Evolutionary conservation across 345 rosid genomes (phyloP), one percentile per base, ranked within the genome.

Genomic region (Capsella bursapastoris): DNA sequence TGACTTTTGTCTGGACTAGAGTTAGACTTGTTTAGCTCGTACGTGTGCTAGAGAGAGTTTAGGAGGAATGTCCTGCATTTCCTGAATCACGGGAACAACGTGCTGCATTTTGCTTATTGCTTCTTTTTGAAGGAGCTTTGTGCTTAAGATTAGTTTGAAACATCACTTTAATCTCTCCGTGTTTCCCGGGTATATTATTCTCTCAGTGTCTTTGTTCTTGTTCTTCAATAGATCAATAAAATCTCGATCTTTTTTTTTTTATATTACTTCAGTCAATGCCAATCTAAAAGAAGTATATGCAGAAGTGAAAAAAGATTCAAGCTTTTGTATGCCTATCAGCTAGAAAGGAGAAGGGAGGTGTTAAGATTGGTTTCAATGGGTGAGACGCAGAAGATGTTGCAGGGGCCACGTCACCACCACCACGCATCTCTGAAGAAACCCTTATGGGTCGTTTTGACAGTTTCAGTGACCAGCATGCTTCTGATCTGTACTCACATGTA

Each of bases 391-490:
- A 76, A 76, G 76, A 78, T 81, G 78, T 74, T 89, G 57, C 82
- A 85, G 9, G 90, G 88, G 29, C 53, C 72, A 80, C 98, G 98
- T 71, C 86, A 86, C 43, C 88, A 86, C 43, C 88, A 86, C 37
- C 88, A 86, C 50, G 73, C 87, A 71, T 87, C 86, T 53, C 59
- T 83, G 74, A 92, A 78, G 94, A 88, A 91, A 84, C 97, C 98
- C 5, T 69, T 87, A 43, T 92, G 97, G 99, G 84, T 90, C 38
- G 87, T 92, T 70, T 81, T 84, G 55, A 75, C 90, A 72, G 86
- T 95, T 75, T 90, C 91, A 16, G 71, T 95, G 72, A 88, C 90
- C 79, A 86, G 90, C 82, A 70, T 92, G 71, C 90, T 95, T 80
- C 79, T 95, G 43, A 83, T 92, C 66, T 92, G 88, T 65, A 88